Evolutionary conservation across 345 rosid species (phyloP), one percentile per base, ranked within the genome.

Genomic region (Citrus glauca): DNA sequence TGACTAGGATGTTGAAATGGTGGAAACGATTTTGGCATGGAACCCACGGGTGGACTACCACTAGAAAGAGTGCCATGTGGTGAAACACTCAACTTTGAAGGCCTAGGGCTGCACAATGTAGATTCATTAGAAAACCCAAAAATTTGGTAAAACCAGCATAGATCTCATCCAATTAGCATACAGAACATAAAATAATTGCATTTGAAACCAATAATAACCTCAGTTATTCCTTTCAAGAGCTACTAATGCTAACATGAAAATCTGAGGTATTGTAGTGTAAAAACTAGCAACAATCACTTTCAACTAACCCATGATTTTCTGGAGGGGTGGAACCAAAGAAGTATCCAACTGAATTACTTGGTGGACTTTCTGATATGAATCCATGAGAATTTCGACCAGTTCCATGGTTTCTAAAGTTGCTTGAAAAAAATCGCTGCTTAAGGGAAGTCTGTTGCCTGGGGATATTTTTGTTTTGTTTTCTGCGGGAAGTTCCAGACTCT

Each of bases 291-390:
- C 4, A 69, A 81, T 80, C 67, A 84, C 66, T 75, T 66, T 40
- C 48, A 73, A 87, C 98, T 86, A 75, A 96, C 99, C 98, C 88
- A 40, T 89, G 89, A 80, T 78, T 87, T 80, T 96, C 99, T 59
- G 99, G 99, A 74, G 99, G 97, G 6, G 98, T 96, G 72, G 98
- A 91, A 73, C 98, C 91, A 82, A 89, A 96, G 95, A 92, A 96
- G 87, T 83, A 96, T 75, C 99, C 99, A 70, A 96, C 90, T 45
- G 99, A 91, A 85, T 88, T 87, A 81, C 97, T 94, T 59, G 99
- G 99, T 20, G 98, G 99, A 82, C 97, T 94, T 90, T 96, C 99
- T 14, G 98, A 94, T 77, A 87, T 42, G 69, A 69, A 56, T 80
- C 93, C 97, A 80, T 56, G 76, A 59, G 92, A 79, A 81, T 81